Conservation (phyloP, 2,329 filamentous ascomycete genomes). For the Ophiostoma ulmi region DNA sequence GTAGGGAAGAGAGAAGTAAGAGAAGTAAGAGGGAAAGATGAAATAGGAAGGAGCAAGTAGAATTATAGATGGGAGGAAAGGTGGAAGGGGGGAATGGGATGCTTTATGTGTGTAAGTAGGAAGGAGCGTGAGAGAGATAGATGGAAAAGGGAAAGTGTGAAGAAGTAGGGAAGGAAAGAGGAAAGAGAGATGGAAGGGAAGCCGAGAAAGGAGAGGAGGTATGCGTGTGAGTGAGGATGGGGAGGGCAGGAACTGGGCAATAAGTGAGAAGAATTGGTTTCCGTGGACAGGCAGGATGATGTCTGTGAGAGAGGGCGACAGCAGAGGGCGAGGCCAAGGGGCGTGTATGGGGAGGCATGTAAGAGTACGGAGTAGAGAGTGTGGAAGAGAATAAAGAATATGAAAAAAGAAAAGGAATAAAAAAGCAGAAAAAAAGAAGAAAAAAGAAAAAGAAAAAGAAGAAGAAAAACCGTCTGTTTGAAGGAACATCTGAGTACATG, state of each 20-base stretch:
- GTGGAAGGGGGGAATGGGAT: slow-evolving; percentile 3
- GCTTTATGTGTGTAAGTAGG: background rate
- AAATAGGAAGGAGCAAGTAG: slow-evolving; percentile 6
- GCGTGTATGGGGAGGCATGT: slow-evolving; percentile 27
- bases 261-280: slow-evolving; percentile 20
- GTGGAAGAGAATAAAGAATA: slow-evolving; percentile 15
- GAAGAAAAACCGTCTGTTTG: background rate
- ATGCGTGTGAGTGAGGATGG: slow-evolving; percentile 7
- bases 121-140: background rate
- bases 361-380: slow-evolving; percentile 23
- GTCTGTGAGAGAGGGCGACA: slow-evolving; percentile 22
- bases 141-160: background rate
- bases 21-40: slow-evolving; percentile 11
- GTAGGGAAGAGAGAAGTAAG: background rate
- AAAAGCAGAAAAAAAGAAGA: slow-evolving; percentile 14
- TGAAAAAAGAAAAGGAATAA: slow-evolving; percentile 17
- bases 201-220: slow-evolving; percentile 26
- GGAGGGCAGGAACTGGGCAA: slow-evolving; percentile 21
- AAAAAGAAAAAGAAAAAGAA: background rate
- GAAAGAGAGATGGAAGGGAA: slow-evolving; percentile 19
- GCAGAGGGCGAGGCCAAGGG: slow-evolving; percentile 27
- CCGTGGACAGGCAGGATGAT: slow-evolving; percentile 18
- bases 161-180: slow-evolving; percentile 21
- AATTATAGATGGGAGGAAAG: slow-evolving; percentile 14
- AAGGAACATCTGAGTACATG: background rate